Base-by-base conservation (phyloP, 192 early-diverging fungal species). In the Funneliformis geosporum region DNA sequence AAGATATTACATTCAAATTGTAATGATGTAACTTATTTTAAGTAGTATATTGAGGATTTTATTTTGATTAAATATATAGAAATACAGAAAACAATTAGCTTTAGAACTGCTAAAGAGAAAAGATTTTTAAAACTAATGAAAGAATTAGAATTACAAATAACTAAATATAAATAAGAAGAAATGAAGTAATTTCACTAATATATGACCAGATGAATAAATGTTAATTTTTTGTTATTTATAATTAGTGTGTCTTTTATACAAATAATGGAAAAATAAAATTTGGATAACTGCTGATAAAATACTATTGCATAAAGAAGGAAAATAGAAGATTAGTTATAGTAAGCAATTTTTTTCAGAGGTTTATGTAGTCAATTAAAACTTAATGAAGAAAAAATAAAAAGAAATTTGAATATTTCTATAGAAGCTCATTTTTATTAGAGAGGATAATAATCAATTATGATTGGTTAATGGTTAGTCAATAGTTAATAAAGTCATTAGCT, bases 191-290 rank as follows among this genome's bases (percentile, higher is more conserved):
- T 55, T 44, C 46, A 73, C 47, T 50, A 59, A 27, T 73, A 23
- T 27, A 47, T 55, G 44, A 47, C 8, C 11, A n/a, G 47, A 27
- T 25, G 23, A 73, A 47, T 4, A 44, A 55, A 25, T 47, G 46
- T 23, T 73, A 28, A 73, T 73, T 44, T n/a, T 73, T 44, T n/a
- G 71, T 73, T 23, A 73, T 7, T 25, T 27, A 73, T 28, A 55
- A 73, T 50, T 8, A 73, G 44, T 50, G 67, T 69, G 23, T 69
- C 9, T 69, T 69, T 21, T 69, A n/a, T n/a, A n/a, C n/a, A n/a
- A n/a, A n/a, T n/a, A n/a, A n/a, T n/a, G n/a, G n/a, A n/a, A n/a
- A n/a, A 69, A n/a, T 23, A 55, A 25, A 42, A 61, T 75, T 28
- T 83, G 78, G 55, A 69, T 40, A 67, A n/a, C 2, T 7, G 8